These are phyloP conservation scores for Zea luxurians DNA, from an alignment of 176 grass and related monocot species.

Conservation along the genomic window DNA sequence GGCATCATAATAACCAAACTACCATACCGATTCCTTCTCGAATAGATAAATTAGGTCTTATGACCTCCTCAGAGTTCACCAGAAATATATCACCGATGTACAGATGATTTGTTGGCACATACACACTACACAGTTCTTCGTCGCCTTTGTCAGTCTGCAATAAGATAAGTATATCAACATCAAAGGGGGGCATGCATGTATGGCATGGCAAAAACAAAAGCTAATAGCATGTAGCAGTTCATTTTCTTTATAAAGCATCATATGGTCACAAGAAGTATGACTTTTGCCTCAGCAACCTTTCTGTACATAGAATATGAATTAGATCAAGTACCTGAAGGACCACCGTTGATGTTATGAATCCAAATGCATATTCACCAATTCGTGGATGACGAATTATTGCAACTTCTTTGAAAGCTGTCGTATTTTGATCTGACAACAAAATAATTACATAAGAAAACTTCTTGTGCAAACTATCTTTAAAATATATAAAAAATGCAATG, in stretches of 20 bases:
- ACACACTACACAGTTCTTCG: conserved; percentile 94
- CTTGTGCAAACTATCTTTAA: not conserved
- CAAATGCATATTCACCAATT: conserved; percentile 96
- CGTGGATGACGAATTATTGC: conserved; percentile 99
- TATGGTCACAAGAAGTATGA: not conserved
- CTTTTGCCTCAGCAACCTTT: conserved; percentile 6
- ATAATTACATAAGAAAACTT: conserved; percentile 25
- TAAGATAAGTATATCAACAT: conserved; percentile 6
- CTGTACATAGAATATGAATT: not conserved
- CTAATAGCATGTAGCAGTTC: not conserved
- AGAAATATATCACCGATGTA: conserved; percentile 99
- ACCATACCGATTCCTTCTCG: conserved; percentile 89
- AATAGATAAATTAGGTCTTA: conserved; percentile 94
- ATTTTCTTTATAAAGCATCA: not conserved
- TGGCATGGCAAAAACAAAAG: not conserved
- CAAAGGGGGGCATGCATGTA: not conserved
- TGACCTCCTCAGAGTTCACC: conserved; percentile 89
- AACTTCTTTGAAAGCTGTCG: conserved; percentile 97
- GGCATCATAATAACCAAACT: not conserved
- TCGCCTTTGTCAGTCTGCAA: conserved; percentile 90
- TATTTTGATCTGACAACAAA: conserved; percentile 88
- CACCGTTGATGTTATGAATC: conserved; percentile 92
- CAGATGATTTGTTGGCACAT: conserved; percentile 98
- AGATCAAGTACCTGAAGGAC: conserved; percentile 77
- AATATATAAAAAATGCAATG: not conserved